A percentile compares a stretch with the other conserved stretches of the same genome.
phyloP scores from a whole-genome alignment of 805 yeast genomes.

The Cyberlindnera misumaiensis region DNA sequence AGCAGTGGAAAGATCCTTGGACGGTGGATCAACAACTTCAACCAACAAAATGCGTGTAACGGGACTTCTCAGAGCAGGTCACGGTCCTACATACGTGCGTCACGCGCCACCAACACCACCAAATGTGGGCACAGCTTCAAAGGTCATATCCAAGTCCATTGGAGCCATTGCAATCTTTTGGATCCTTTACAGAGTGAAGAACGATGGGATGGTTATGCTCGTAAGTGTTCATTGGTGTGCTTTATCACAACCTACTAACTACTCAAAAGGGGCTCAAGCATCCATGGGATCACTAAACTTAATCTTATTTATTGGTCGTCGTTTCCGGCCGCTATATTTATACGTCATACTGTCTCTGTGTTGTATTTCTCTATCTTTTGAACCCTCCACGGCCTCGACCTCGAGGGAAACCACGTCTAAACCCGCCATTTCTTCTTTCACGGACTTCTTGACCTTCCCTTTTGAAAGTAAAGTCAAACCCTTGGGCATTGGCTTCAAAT shows the following conservation, averaged over 20 bases:
- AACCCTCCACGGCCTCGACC: slow-evolving; percentile 24
- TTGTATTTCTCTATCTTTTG: slow-evolving; percentile 11
- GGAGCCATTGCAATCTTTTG: slow-evolving; percentile 92
- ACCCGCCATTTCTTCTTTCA: slow-evolving; percentile 14
- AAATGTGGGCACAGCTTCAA: slow-evolving; percentile 50
- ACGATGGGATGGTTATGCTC: slow-evolving; percentile 59
- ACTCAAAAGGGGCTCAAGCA: slow-evolving; percentile 29
- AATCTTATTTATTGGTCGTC: slow-evolving; percentile 2
- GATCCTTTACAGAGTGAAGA: slow-evolving; percentile 73
- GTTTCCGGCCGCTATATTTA: slow-evolving; percentile 1
- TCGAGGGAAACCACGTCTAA: slow-evolving; percentile 13
- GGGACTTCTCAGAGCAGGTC: slow-evolving; percentile 7
- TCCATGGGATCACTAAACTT: slow-evolving; percentile 33
- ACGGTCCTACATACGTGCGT: slow-evolving; percentile 25
- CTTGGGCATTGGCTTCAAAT: slow-evolving; percentile 48
- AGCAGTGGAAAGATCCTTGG: too few relatives aligned
- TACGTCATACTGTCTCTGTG: slow-evolving; percentile 6
- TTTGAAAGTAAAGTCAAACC: slow-evolving; percentile 57
- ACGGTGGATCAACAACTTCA: too few relatives aligned
- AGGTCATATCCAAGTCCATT: slow-evolving; percentile 54
- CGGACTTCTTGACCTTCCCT: slow-evolving; percentile 19
- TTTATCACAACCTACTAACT: slow-evolving; percentile 1
- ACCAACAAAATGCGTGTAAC: slow-evolving; percentile 11
- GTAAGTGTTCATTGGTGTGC: slow-evolving; percentile 21
- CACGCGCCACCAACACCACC: slow-evolving; percentile 65